Base-by-base conservation (phyloP, 2,329 filamentous ascomycete species). In the Fusarium fujikuroi region DNA sequence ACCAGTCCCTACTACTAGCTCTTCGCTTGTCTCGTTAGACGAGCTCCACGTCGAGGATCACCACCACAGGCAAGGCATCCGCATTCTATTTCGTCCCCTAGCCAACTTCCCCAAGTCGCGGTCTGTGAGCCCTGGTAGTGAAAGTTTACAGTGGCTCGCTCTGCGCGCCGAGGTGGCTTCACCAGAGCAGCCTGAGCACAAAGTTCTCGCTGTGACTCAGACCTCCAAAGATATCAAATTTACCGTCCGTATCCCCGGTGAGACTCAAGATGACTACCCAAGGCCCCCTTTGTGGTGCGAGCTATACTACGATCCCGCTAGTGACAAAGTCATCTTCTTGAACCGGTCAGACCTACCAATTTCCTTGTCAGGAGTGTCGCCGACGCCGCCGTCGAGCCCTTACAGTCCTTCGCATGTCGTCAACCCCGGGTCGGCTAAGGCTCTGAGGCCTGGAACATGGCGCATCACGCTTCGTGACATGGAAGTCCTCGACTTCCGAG, bases 171-270 rank as follows among this genome's bases (percentile, higher is more conserved):
- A 89, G 77, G 84, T 87, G 42, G 84, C 86, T 42, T 85, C 86
- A 23, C 79, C 86, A 44, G 84, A 86, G n/a, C 83, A 86, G 77
- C 84, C 87, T n/a, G 84, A 85, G 69, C 86, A 89, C 78, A 87
- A 85, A 76, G 88, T 90, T 53, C 80, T 90, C 32, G 88, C 88
- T 40, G 88, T 90, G 76, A 89, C 87, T 73, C 88, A 90, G 82
- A 90, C 88, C 9, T 84, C 85, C 69, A 85, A 85, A 75, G 88
- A 90, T 78, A 89, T 89, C 83, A 90, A 89, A 70, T 90, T 90
- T 76, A 87, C 86, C 43, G 87, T 90, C 68, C 83, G 85, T 56
- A 88, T 90, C 63, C 88, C 88, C 9, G 84, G 84, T 21, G 85
- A 86, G 63, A 82, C 80, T 57, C 80, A 81, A 44, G 83, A 85